Conservation (phyloP, 1,284 basidiomycete species). For the Trametes versicolor region DNA sequence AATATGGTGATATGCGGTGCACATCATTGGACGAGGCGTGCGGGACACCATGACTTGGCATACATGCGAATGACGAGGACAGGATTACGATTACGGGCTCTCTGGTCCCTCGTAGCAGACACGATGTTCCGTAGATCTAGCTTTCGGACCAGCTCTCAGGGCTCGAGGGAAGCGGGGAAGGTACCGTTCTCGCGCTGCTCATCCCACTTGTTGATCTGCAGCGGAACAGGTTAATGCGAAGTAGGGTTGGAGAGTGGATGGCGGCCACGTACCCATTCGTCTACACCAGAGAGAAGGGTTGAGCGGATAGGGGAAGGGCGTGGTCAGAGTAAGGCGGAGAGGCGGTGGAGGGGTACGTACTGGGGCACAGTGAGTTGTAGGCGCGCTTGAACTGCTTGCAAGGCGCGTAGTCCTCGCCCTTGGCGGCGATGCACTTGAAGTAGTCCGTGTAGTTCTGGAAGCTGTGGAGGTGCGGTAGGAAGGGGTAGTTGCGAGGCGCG, state of each 20-base stretch:
- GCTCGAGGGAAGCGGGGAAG: slow-evolving; percentile 91
- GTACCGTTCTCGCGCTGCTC: slow-evolving; percentile 93
- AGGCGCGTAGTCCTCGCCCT: slow-evolving; percentile 97
- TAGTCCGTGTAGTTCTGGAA: slow-evolving; percentile 98
- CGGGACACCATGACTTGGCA: too few species aligned
- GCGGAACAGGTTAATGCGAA: slow-evolving; percentile 20
- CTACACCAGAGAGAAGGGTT: slow-evolving; percentile 41
- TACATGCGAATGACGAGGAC: background rate
- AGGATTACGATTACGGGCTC: slow-evolving; percentile 16
- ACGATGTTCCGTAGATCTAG: slow-evolving; percentile 19
- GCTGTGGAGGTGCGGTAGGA: slow-evolving; percentile 49
- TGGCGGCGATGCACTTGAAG: slow-evolving; percentile 97
- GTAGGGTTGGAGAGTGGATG: background rate
- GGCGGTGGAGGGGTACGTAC: slow-evolving; percentile 63
- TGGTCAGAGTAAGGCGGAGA: slow-evolving; percentile 18
- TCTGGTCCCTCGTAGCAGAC: slow-evolving; percentile 9
- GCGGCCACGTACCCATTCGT: slow-evolving; percentile 61
- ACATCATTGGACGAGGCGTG: background rate
- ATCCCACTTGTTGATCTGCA: slow-evolving; percentile 86
- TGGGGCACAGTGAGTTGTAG: slow-evolving; percentile 98
- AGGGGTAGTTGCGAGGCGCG: background rate
- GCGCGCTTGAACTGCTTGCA: slow-evolving; percentile 99
- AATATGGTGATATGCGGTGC: background rate
- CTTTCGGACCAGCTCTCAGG: slow-evolving; percentile 50
- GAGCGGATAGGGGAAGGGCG: slow-evolving; percentile 1